Percentiles rank a stretch among this genome's conserved stretches.
phyloP scores from a whole-genome alignment of 2,329 filamentous ascomycete genomes.

The Tolypocladium tundrense region DNA sequence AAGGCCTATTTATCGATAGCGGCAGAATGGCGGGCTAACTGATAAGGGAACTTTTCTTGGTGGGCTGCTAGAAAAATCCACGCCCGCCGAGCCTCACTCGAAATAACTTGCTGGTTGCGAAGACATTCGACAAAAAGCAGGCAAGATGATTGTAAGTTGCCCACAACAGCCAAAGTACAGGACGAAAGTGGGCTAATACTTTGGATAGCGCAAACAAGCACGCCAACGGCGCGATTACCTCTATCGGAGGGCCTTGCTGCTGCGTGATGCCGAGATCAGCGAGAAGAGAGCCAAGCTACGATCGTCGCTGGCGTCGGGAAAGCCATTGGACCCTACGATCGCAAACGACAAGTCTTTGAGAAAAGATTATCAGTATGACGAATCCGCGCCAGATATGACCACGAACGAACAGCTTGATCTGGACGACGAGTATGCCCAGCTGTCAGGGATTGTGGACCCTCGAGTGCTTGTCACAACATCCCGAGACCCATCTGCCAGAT shows the following conservation, averaged over 20 bases:
- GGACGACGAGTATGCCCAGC: conserved; percentile 82
- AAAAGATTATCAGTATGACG: conserved; percentile 89
- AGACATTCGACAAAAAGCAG: neutral
- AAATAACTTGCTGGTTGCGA: neutral
- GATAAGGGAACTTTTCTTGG: conserved; percentile 20
- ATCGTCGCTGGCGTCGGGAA: conserved; percentile 78
- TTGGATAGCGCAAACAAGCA: conserved; percentile 27
- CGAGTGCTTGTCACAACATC: conserved; percentile 79
- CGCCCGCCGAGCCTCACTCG: neutral
- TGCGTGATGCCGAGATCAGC: conserved; percentile 84
- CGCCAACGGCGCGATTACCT: conserved; percentile 49
- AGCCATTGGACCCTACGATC: conserved; percentile 69
- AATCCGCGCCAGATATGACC: conserved; percentile 60
- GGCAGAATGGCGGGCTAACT: conserved; percentile 13
- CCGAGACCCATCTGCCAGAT: conserved; percentile 71
- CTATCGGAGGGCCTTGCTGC: conserved; percentile 76
- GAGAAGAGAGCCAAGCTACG: conserved; percentile 85
- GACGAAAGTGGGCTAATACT: conserved; percentile 7
- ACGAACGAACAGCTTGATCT: conserved; percentile 61
- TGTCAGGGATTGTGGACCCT: conserved; percentile 87
- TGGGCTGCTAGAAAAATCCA: neutral
- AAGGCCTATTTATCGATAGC: conserved; percentile 6
- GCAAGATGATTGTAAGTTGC: conserved; percentile 2
- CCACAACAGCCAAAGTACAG: neutral
- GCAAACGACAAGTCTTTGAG: conserved; percentile 78